Base-by-base conservation (phyloP, 805 yeast genomes). In the Metschnikowia corniflorae region DNA sequence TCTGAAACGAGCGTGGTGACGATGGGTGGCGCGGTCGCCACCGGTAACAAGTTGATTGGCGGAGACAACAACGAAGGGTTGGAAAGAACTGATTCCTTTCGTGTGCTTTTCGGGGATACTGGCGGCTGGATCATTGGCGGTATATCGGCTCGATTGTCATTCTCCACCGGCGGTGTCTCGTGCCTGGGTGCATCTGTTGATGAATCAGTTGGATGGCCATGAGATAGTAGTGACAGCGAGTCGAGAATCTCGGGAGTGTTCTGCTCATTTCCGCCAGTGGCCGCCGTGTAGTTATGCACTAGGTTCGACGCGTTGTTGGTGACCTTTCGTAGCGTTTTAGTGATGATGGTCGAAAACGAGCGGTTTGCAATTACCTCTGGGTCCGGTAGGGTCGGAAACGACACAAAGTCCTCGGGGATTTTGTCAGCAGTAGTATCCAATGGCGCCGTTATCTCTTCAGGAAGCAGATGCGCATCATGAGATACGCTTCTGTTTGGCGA, bases 331-430 rank as follows among this genome's bases (percentile, higher is more conserved):
- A 68, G 43, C 0, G 73, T 68, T 35, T 57, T 61, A 28, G 67
- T 46, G 42, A 68, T 51, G 23, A 68, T 55, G 9, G 55, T 52
- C 8, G 68, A 53, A 14, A 68, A 43, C 5, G 70, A 58, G 40
- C 57, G 55, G 36, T 57, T 43, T 30, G 57, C 53, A 13, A 58
- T 63, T 29, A 54, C 52, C 36, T 65, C 64, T 2, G 72, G 71
- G 49, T 68, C 71, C 6, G 72, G 69, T 15, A 68, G 50, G 6
- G 63, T 65, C 7, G 73, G 73, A 35, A 68, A 68, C 23, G 71
- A 66, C 27, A 59, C 58, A 41, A 58, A 68, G 47, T 67, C 72
- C 12, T 54, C 55, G 12, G 31, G 35, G 8, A 42, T 31, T 15
- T 29, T 35, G 21, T 25, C 6, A 10, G 26, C 4, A 19, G 14